phyloP scores from a whole-genome alignment of 257 asterid genomes.

The Fraxinus anomala region DNA sequence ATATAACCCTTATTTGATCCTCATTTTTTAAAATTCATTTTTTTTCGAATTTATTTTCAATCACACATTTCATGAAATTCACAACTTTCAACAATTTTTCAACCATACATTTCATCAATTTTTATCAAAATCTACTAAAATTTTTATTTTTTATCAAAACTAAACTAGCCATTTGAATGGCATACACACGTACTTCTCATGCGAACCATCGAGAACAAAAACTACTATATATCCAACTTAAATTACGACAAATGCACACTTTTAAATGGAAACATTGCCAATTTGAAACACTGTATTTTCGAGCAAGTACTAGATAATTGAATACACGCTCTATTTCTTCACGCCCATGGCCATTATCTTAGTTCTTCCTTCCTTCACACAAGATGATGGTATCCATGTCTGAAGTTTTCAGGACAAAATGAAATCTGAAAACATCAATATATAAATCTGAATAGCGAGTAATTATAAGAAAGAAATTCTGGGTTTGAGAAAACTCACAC shows the following conservation, averaged over 20 bases:
- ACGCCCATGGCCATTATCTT: slow-evolving; percentile 35
- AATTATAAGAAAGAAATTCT: slow-evolving; percentile 5
- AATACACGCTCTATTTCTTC: background rate
- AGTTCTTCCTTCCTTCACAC: slow-evolving; percentile 93
- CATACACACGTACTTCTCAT: too few relatives aligned
- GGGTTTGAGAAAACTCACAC: slow-evolving; percentile 28
- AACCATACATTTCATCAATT: too few relatives aligned
- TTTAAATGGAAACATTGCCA: background rate
- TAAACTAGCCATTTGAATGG: too few relatives aligned
- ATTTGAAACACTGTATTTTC: slow-evolving; percentile 11
- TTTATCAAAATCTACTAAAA: too few relatives aligned
- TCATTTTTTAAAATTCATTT: too few relatives aligned
- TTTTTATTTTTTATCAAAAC: too few relatives aligned
- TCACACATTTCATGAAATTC: too few relatives aligned
- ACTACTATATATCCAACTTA: background rate
- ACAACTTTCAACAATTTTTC: too few relatives aligned
- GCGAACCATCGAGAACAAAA: background rate
- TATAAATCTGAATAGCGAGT: background rate
- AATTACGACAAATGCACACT: slow-evolving; percentile 16
- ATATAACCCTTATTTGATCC: too few relatives aligned
- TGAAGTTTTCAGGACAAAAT: slow-evolving; percentile 33
- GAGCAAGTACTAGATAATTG: slow-evolving; percentile 13
- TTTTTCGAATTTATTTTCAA: too few relatives aligned
- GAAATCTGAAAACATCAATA: slow-evolving; percentile 12
- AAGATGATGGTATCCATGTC: slow-evolving; percentile 97